phyloP scores from a whole-genome alignment of 1,284 basidiomycete genomes.

The Tilletia horrida region DNA sequence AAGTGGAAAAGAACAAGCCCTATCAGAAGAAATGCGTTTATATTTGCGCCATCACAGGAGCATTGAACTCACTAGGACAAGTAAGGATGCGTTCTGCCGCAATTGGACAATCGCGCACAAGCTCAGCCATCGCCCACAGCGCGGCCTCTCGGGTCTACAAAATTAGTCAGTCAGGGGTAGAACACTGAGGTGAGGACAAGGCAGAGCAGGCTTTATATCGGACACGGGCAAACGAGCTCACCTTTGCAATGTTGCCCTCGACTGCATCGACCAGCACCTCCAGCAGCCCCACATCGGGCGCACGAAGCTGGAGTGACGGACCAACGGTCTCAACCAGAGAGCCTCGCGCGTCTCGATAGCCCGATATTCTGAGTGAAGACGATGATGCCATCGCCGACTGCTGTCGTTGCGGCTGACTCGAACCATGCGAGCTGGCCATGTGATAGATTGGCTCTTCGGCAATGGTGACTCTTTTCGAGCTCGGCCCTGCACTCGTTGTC shows the following conservation, averaged over 20 bases:
- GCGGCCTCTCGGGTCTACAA: conserved; percentile 39
- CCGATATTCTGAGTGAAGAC: conserved; percentile 1
- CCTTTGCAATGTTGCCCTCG: conserved; percentile 39
- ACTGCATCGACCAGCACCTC: conserved; percentile 33
- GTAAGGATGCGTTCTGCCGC: not conserved
- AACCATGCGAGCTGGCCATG: conserved; percentile 5
- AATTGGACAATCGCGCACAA: conserved; percentile 26
- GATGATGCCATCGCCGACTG: too few species aligned
- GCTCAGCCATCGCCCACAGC: conserved; percentile 40
- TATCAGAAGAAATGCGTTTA: not conserved
- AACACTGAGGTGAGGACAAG: too few species aligned
- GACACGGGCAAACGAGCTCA: too few species aligned
- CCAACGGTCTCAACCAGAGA: too few species aligned
- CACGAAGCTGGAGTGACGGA: not conserved
- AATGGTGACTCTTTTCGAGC: conserved; percentile 18
- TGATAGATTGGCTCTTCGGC: conserved; percentile 15
- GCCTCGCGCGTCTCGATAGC: conserved; percentile 18
- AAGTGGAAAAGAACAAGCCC: conserved; percentile 28
- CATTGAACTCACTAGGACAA: not conserved
- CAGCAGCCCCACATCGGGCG: not conserved
- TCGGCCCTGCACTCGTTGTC: conserved; percentile 21
- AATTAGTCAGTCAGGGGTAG: too few species aligned
- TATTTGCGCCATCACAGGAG: not conserved
- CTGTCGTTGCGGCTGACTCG: too few species aligned
- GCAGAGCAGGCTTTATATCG: too few species aligned